Evolutionary conservation across 768 basidiomycete genomes (phyloP).

Genomic region (Nidula microcarpa): DNA sequence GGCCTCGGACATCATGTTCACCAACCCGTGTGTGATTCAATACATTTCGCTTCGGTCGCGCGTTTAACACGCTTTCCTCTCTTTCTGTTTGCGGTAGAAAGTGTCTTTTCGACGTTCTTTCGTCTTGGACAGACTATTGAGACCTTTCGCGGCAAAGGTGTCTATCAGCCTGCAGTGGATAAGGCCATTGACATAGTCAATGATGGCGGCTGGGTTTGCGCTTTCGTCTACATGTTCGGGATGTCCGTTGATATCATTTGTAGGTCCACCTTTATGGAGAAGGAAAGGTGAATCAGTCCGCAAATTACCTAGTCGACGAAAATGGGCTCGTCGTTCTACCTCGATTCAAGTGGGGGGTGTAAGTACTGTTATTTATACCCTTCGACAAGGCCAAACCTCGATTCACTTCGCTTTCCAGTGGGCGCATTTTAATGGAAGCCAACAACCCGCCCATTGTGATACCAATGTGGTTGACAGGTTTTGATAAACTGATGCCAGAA

Average conservation of each 20-base stretch:
- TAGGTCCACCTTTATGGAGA: slow-evolving; percentile 90
- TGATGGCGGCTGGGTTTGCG: slow-evolving; percentile 79
- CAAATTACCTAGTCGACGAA: slow-evolving; percentile 37
- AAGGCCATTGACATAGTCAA: slow-evolving; percentile 78
- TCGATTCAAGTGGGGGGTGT: slow-evolving; percentile 97
- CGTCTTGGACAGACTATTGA: slow-evolving; percentile 87
- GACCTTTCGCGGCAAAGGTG: slow-evolving; percentile 86
- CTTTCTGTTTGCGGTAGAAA: slow-evolving; percentile 33
- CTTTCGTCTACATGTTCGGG: slow-evolving; percentile 1
- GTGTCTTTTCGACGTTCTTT: slow-evolving; percentile 83
- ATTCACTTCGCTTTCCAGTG: slow-evolving; percentile 39
- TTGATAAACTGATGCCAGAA: slow-evolving; percentile 90
- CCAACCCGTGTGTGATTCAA: slow-evolving; percentile 65
- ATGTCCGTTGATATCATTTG: not conserved
- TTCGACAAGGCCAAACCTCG: slow-evolving; percentile 2
- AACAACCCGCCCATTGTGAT: slow-evolving; percentile 70
- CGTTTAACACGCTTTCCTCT: not conserved
- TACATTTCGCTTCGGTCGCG: slow-evolving; percentile 6
- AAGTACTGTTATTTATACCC: slow-evolving; percentile 27
- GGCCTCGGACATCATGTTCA: slow-evolving; percentile 92
- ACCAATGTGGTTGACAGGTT: slow-evolving; percentile 89
- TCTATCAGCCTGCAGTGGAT: slow-evolving; percentile 86
- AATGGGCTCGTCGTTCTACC: slow-evolving; percentile 50
- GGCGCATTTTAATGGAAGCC: slow-evolving; percentile 71
- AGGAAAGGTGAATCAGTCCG: slow-evolving; percentile 80